A percentile compares a stretch with the other conserved stretches of the same genome.
Conservation (phyloP, 2,329 filamentous ascomycete species). For the Tothia fuscella region DNA sequence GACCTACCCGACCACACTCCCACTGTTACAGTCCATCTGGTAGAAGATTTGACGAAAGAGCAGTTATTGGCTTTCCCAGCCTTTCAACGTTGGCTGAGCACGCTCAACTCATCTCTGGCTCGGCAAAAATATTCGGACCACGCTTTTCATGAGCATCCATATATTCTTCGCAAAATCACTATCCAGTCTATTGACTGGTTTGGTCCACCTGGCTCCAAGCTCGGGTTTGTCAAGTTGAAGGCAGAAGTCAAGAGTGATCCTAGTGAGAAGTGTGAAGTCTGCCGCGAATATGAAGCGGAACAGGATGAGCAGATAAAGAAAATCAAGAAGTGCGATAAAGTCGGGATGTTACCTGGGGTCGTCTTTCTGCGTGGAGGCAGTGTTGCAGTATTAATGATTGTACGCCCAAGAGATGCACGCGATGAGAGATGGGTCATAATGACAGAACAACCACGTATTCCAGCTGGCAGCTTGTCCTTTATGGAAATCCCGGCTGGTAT, state of each 20-base stretch:
- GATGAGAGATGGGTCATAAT: slow-evolving; percentile 41
- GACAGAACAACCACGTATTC: slow-evolving; percentile 45
- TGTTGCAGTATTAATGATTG: slow-evolving; percentile 39
- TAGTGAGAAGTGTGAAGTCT: background rate
- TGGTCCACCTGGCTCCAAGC: too few species aligned
- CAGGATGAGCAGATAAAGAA: slow-evolving; percentile 15
- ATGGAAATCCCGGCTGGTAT: slow-evolving; percentile 48
- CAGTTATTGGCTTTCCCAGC: slow-evolving; percentile 39
- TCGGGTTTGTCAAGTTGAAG: slow-evolving; percentile 22
- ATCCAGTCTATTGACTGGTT: slow-evolving; percentile 43
- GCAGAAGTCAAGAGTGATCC: slow-evolving; percentile 46
- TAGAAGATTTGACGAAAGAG: slow-evolving; percentile 19
- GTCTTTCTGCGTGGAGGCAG: slow-evolving; percentile 47
- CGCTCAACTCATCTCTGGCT: slow-evolving; percentile 35
- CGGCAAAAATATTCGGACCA: slow-evolving; percentile 34
- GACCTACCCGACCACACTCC: too few species aligned
- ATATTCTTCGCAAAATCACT: slow-evolving; percentile 38
- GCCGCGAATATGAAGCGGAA: background rate
- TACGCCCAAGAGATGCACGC: slow-evolving; percentile 24
- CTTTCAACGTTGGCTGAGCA: slow-evolving; percentile 42
- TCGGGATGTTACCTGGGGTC: slow-evolving; percentile 39
- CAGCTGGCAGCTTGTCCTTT: slow-evolving; percentile 42
- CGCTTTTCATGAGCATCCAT: slow-evolving; percentile 39
- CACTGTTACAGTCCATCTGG: background rate
- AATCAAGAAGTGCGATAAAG: slow-evolving; percentile 38